Percentiles rank a stretch among this genome's conserved stretches.
phyloP scores from a whole-genome alignment of 2,329 filamentous ascomycete genomes.

The Anthostomella pinea region DNA sequence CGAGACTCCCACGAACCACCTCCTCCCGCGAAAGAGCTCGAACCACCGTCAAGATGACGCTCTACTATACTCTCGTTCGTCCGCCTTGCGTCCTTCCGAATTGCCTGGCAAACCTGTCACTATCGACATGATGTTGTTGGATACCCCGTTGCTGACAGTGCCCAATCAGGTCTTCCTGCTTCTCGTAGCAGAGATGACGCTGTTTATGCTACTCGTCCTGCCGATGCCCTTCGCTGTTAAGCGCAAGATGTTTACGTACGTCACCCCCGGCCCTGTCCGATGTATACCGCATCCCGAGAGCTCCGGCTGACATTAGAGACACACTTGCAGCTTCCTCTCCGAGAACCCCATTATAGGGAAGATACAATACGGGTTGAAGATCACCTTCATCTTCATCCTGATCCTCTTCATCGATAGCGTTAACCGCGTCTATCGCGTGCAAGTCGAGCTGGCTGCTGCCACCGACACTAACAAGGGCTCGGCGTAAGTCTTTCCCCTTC shows the following conservation, averaged over 20 bases:
- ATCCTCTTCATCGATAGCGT: conserved; percentile 98
- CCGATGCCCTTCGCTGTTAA: conserved; percentile 85
- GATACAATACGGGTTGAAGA: conserved; percentile 96
- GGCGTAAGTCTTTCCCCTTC: conserved; percentile 42
- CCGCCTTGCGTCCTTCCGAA: neutral
- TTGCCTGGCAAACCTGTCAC: neutral
- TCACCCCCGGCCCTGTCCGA: conserved; percentile 15
- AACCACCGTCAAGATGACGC: conserved; percentile 41
- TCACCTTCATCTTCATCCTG: conserved; percentile 97
- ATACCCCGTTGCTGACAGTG: conserved; percentile 27
- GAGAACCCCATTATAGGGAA: conserved; percentile 83
- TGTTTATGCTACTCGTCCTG: conserved; percentile 78
- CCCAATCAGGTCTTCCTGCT: conserved; percentile 71
- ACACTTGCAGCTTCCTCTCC: conserved; percentile 74
- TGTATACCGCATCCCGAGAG: neutral
- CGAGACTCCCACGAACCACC: conserved; percentile 6
- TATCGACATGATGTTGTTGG: no score
- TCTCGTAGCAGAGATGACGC: conserved; percentile 76
- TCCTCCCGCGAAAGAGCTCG: conserved; percentile 7
- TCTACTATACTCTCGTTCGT: conserved; percentile 50
- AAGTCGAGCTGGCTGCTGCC: conserved; percentile 77
- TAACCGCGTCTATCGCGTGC: conserved; percentile 91
- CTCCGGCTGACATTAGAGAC: conserved; percentile 9
- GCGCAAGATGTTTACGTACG: conserved; percentile 76
- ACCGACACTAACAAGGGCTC: conserved; percentile 54